Evolutionary conservation across 2,329 filamentous ascomycete species (phyloP).

Genomic region (Sarocladiaceae sp.): DNA sequence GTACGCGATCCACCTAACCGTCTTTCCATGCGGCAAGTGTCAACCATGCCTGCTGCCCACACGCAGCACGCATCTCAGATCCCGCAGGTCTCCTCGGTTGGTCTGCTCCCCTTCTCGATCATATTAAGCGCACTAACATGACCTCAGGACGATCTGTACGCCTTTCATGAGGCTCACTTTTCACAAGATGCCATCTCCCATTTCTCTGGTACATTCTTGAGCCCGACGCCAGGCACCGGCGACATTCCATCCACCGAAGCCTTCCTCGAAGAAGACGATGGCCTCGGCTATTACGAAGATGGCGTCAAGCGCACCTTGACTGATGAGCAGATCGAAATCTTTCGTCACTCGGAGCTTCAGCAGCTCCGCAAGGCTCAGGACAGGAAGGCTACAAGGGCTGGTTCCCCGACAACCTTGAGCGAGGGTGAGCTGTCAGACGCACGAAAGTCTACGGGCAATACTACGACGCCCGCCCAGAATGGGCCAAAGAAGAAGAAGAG

Average conservation of each 20-base stretch:
- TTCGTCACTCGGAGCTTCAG: conserved; percentile 82
- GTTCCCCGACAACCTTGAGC: neutral
- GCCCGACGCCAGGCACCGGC: conserved; percentile 39
- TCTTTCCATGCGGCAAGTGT: neutral
- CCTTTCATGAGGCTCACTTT: conserved; percentile 58
- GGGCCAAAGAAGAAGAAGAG: conserved; percentile 30
- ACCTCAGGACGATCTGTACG: conserved; percentile 49
- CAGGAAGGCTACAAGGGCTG: conserved; percentile 22
- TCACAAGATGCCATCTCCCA: conserved; percentile 35
- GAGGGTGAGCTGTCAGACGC: conserved; percentile 12
- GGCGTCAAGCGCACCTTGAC: conserved; percentile 85
- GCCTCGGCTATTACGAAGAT: conserved; percentile 77
- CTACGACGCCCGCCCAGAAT: neutral
- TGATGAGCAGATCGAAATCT: conserved; percentile 84
- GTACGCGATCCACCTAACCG: neutral
- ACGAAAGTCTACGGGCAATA: conserved; percentile 18
- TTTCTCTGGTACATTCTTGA: conserved; percentile 41
- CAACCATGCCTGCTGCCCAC: conserved; percentile 1
- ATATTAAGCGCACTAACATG: conserved; percentile 14
- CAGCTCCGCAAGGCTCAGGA: conserved; percentile 52
- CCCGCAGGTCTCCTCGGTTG: conserved; percentile 21
- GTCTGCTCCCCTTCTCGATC: conserved; percentile 4
- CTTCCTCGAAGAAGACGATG: conserved; percentile 52
- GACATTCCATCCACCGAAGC: conserved; percentile 20
- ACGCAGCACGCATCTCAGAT: neutral